These are phyloP conservation scores for Trichothecium sympodiale DNA, from an alignment of 2,329 filamentous ascomycete species.

Conservation along the genomic window DNA sequence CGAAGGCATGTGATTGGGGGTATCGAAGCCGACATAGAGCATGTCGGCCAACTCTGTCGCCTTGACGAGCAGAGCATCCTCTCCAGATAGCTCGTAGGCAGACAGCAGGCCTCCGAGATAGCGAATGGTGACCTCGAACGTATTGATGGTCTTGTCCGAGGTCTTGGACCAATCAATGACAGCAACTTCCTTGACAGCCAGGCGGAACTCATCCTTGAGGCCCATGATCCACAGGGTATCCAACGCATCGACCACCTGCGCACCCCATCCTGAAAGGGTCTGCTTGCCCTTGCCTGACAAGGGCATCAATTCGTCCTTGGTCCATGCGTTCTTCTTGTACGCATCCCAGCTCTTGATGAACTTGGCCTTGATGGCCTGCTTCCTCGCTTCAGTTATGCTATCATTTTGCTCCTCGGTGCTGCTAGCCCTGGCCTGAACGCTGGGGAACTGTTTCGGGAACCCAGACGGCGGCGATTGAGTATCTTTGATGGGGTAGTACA, in stretches of 20 bases:
- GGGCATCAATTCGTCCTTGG: slow-evolving; percentile 44
- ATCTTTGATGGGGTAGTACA: slow-evolving; percentile 20
- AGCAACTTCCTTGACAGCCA: slow-evolving; percentile 35
- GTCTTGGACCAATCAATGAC: slow-evolving; percentile 45
- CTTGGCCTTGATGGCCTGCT: slow-evolving; percentile 24
- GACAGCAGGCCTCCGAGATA: slow-evolving; percentile 41
- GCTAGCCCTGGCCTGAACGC: slow-evolving; percentile 29
- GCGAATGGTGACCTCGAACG: slow-evolving; percentile 54
- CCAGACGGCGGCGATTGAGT: slow-evolving; percentile 23
- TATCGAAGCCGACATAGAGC: slow-evolving; percentile 43
- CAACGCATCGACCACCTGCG: slow-evolving; percentile 47
- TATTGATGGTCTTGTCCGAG: slow-evolving; percentile 32
- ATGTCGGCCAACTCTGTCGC: slow-evolving; percentile 41
- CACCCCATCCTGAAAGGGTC: slow-evolving; percentile 43
- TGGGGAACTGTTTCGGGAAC: slow-evolving; percentile 18
- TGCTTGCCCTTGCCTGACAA: slow-evolving; percentile 33
- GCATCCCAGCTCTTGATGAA: slow-evolving; percentile 37
- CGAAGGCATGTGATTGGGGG: slow-evolving; percentile 39
- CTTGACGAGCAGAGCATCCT: slow-evolving; percentile 35
- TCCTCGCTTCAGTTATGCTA: slow-evolving; percentile 19
- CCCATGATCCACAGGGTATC: slow-evolving; percentile 52
- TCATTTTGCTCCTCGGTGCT: slow-evolving; percentile 28
- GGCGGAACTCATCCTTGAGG: slow-evolving; percentile 41
- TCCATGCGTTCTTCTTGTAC: slow-evolving; percentile 44
- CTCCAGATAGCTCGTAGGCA: slow-evolving; percentile 39